Evolutionary conservation across 2,329 filamentous ascomycete genomes (phyloP).

Genomic region (Colletotrichum sp.): DNA sequence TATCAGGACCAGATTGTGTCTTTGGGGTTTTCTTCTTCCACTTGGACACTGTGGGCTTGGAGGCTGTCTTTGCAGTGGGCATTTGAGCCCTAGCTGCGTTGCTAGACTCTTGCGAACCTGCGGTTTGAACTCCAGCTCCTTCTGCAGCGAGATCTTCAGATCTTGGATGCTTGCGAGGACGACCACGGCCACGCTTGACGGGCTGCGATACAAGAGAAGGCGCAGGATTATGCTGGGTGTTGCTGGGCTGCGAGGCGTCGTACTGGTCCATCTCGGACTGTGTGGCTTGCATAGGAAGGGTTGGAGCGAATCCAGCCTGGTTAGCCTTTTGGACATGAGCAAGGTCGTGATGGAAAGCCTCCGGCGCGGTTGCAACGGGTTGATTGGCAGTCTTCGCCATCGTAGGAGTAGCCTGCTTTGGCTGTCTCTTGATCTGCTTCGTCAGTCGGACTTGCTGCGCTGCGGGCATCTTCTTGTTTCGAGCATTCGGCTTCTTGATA

Average conservation of each 20-base stretch:
- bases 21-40: background rate
- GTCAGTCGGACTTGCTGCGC: background rate
- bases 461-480: background rate
- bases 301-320: background rate
- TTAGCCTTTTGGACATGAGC: background rate
- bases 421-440: background rate
- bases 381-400: background rate
- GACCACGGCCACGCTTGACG: conserved; percentile 8
- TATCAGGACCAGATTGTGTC: background rate
- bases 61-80: background rate
- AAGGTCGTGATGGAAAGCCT: background rate
- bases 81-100: background rate
- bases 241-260: background rate
- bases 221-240: background rate
- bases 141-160: background rate
- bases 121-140: background rate
- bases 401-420: background rate
- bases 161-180: conserved; percentile 11
- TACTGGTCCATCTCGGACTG: background rate
- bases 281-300: background rate
- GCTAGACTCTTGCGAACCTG: background rate
- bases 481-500: background rate
- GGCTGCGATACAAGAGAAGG: background rate
- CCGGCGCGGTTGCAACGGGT: background rate
- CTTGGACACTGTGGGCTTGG: background rate